Conservation (phyloP, 305 asterid genomes). For the Fraxinus ornus region DNA sequence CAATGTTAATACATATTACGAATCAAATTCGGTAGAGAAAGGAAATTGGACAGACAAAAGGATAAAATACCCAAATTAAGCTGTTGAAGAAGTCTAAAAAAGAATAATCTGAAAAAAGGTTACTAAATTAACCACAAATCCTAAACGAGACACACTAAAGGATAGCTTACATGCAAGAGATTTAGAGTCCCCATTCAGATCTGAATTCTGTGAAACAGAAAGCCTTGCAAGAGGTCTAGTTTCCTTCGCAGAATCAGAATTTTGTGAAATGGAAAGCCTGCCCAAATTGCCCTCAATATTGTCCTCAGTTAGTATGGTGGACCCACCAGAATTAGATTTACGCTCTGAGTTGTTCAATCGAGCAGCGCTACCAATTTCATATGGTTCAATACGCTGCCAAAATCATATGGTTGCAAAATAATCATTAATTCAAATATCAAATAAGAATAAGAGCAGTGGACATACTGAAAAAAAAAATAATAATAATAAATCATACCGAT, state of each 20-base stretch:
- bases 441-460: constrained; percentile 20
- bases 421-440: constrained; percentile 29
- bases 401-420: constrained; percentile 31
- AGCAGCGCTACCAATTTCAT: constrained; percentile 62
- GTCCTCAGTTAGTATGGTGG: constrained; percentile 59
- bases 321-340: constrained; percentile 65
- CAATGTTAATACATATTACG: constrained; percentile 27
- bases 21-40: background rate
- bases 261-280: constrained; percentile 80
- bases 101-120: constrained; percentile 8
- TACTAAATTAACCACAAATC: background rate
- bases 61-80: background rate
- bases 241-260: constrained; percentile 75
- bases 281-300: constrained; percentile 58
- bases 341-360: constrained; percentile 55
- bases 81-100: background rate
- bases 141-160: constrained; percentile 21
- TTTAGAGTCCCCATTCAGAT: constrained; percentile 71
- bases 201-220: constrained; percentile 72
- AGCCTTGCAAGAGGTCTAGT: constrained; percentile 63
- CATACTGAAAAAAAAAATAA: background rate
- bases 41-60: constrained; percentile 13
- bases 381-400: constrained; percentile 89
- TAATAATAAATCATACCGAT: constrained; percentile 46
- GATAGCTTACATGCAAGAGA: constrained; percentile 59